A percentile compares a stretch with the other conserved stretches of the same genome.
phyloP scores from a whole-genome alignment of 2,329 filamentous ascomycete species.

The Ciborinia camelliae region DNA sequence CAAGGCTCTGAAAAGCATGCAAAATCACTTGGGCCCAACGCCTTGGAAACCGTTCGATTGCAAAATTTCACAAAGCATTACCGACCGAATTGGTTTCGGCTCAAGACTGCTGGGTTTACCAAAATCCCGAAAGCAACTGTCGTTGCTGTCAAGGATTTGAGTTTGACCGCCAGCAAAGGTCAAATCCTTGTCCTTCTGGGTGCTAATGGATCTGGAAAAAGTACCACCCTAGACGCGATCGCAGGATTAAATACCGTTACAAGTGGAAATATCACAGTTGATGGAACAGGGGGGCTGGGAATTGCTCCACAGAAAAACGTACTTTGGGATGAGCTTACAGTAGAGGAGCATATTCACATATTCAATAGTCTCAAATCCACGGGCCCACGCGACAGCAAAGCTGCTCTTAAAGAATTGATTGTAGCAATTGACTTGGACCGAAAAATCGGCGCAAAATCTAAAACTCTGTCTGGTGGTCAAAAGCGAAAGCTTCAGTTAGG shows the following conservation, averaged over 20 bases:
- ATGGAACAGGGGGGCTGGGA: constrained; percentile 75
- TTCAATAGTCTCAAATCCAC: constrained; percentile 80
- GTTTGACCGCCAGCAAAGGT: constrained; percentile 67
- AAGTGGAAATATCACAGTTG: constrained; percentile 71
- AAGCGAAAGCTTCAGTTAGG: constrained; percentile 89
- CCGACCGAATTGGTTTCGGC: constrained; percentile 58
- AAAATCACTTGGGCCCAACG: constrained; percentile 24
- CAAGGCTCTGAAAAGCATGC: constrained; percentile 17
- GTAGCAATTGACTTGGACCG: constrained; percentile 68
- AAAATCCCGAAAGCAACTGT: constrained; percentile 58
- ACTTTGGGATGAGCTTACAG: constrained; percentile 84
- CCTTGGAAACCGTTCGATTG: constrained; percentile 60
- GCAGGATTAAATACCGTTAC: constrained; percentile 77
- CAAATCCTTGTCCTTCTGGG: constrained; percentile 85
- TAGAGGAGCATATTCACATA: constrained; percentile 77
- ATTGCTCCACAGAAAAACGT: constrained; percentile 94
- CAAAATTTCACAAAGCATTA: constrained; percentile 77
- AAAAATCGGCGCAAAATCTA: constrained; percentile 69
- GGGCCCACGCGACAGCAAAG: constrained; percentile 50
- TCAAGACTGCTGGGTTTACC: constrained; percentile 39
- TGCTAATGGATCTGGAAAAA: constrained; percentile 88
- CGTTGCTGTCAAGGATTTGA: constrained; percentile 72
- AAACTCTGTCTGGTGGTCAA: constrained; percentile 83
- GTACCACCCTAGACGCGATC: constrained; percentile 83
- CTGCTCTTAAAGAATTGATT: constrained; percentile 62